Base-by-base conservation (phyloP, 2,329 filamentous ascomycete species). In the Aspergillus oerlinghausenensis region DNA sequence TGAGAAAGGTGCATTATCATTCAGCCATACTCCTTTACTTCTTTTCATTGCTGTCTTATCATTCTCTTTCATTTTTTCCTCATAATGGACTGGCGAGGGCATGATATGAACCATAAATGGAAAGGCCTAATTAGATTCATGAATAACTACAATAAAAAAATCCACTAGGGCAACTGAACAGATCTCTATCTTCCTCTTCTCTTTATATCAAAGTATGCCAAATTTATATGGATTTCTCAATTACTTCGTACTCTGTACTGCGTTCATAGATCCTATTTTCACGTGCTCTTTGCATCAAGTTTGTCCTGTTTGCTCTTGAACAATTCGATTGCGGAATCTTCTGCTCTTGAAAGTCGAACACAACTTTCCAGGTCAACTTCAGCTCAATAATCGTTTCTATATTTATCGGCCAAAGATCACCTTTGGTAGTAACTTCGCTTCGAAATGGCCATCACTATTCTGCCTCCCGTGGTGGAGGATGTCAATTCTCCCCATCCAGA, bases 401-500 rank as follows among this genome's bases (percentile, higher is more conserved):
- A 4, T 25, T 23, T 8, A 6, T 26, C 6, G 43, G 14, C 11
- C 21, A 47, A 14, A 11, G 17, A 11, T 14, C n/a, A 8, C 11
- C 14, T 47, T 47, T 23, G 32, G 5, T 17, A 38, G 1, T 17
- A 7, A 17, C 3, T 17, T 17, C 32, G 14, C 49, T 32, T 45
- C 14, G 60, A 14, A 49, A 86, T 86, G 84, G 79, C 82, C 19
- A 82, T 86, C 60, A 82, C 82, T 5, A 86, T 86, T 62, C 75
- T 84, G 32, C 76, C 82, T 6, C 84, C 84, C 8, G 70, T 77
- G 38, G 66, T 68, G 50, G 69, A 74, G 54, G 64, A 70, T 29
- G 61, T 69, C 35, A 62, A 68, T 55, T 63, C 71, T 32, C 63
- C 66, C 29, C 63, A 70, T 43, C 59, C 71, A 42, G 66, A 72